Evolutionary conservation across 805 yeast genomes (phyloP), one percentile per base, ranked within the genome.

Genomic region (Pichia pseudocactophila): DNA sequence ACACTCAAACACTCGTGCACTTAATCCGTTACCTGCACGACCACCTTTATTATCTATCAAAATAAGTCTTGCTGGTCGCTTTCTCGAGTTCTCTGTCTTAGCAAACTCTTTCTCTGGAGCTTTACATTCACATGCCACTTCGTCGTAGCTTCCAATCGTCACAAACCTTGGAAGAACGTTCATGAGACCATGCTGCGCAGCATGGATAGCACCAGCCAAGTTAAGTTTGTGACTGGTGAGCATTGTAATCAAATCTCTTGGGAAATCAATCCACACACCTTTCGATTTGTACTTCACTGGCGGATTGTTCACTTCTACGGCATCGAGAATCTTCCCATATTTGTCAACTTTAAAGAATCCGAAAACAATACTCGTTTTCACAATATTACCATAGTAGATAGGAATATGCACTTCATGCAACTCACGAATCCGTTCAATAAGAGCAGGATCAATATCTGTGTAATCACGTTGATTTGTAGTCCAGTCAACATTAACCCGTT

Each of bases 21-120:
- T 74, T 36, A 90, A 65, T 0, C 97, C 97, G 0, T 86, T 74
- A 0, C 96, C 96, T 36, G 69, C 66, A 42, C 70, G 70, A 1
- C 95, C 95, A 10, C 95, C 96, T 53, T 80, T 78, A 1, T 86
- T 71, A 58, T 92, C 97, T 55, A 78, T 79, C 51, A 92, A 83
- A 1, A 89, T 77, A 39, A 92, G 64, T 41, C 98, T 66, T 0
- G 95, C 95, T 0, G 97, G 97, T 34, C 99, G 65, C 43, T 73
- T 75, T 33, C 98, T 65, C 15, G 62, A 61, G 0, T 90, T 73
- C 54, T 83, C 83, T 25, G 87, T 63, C 38, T 72, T 71, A 1
- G 96, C 85, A 68, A 90, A 85, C 57, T 92, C 99, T 54, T 92
- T 92, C 50, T 88, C 95, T 0, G 98, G 97, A 0, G 97, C 97